Conservation (phyloP, 805 yeast species). For the Teunomyces pallodes region DNA sequence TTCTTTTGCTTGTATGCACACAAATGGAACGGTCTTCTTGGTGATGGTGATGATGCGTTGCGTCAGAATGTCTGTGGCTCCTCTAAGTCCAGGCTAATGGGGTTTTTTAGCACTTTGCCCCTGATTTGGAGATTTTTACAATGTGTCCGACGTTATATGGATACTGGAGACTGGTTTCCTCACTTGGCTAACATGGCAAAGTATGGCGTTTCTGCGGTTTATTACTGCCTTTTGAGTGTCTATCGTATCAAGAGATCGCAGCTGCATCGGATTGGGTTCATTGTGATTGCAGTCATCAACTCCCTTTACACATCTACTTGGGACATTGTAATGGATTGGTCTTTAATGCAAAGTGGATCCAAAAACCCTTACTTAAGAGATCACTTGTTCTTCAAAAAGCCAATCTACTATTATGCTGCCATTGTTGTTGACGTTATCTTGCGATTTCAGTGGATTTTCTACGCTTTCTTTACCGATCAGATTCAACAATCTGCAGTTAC, state of each 20-base stretch:
- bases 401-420: conserved; percentile 66
- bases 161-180: conserved; percentile 95
- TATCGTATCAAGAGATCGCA: conserved; percentile 60
- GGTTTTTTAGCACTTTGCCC: conserved; percentile 81
- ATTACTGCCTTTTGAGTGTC: conserved; percentile 70
- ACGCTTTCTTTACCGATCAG: conserved; percentile 71
- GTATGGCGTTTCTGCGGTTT: conserved; percentile 63
- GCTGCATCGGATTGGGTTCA: conserved; percentile 55
- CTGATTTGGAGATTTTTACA: conserved; percentile 89
- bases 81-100: conserved; percentile 69
- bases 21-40: conserved; percentile 59
- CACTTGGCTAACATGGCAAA: conserved; percentile 87
- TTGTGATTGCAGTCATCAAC: conserved; percentile 71
- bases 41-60: conserved; percentile 25
- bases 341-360: conserved; percentile 67
- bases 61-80: conserved; percentile 63
- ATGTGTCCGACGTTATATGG: conserved; percentile 86
- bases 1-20: conserved; percentile 80
- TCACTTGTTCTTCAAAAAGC: conserved; percentile 60
- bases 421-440: conserved; percentile 70
- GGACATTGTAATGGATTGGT: conserved; percentile 98
- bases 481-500: conserved; percentile 87
- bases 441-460: conserved; percentile 90
- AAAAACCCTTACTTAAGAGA: conserved; percentile 62
- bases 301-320: conserved; percentile 69